Base-by-base conservation (phyloP, 768 basidiomycete species). In the Naganishia onofrii region DNA sequence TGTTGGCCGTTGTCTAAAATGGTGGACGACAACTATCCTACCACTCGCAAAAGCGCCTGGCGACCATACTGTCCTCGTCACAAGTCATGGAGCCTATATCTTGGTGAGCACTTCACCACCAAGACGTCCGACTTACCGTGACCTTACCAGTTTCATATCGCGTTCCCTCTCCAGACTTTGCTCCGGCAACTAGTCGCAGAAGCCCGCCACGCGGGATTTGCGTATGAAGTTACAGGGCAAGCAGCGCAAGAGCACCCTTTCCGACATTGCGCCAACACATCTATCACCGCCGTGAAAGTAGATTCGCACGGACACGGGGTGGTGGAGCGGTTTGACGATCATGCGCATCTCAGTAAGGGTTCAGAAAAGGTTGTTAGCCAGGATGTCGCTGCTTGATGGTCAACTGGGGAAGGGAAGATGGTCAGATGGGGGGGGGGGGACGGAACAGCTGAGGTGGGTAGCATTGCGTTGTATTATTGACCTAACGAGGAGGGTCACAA, bases 181-280 rank as follows among this genome's bases (percentile, higher is more conserved):
- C 26, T 71, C 32, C 56, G 55, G 17, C 48, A 42, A 52, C 48
- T 71, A n/a, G 34, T 53, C 2, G 12, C 46, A 1, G 34, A 54
- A 10, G 2, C 26, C 7, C n/a, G 13, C 17, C 58, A 70, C 9
- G 70, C 46, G 7, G 66, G 57, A 17, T 28, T 71, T 3, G 66
- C 17, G 10, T 71, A 60, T 36, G 12, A 38, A 10, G 13, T 67
- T 9, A 34, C 23, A 23, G 46, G 46, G 26, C 55, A 51, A 29
- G 58, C 58, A 42, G 36, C 31, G 29, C 46, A 48, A 54, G 29
- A 32, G 6, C 38, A 63, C 3, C 60, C 60, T 26, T 51, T 70
- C 36, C 42, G 48, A 6, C 66, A 71, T n/a, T 71, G 70, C 48
- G 54, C 36, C 9, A 71, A 71, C 57, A 63, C 70, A 13, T 58